These are phyloP conservation scores for Staphylotrichum tortipilum DNA, from an alignment of 495 filamentous ascomycete species.

Conservation along the genomic window DNA sequence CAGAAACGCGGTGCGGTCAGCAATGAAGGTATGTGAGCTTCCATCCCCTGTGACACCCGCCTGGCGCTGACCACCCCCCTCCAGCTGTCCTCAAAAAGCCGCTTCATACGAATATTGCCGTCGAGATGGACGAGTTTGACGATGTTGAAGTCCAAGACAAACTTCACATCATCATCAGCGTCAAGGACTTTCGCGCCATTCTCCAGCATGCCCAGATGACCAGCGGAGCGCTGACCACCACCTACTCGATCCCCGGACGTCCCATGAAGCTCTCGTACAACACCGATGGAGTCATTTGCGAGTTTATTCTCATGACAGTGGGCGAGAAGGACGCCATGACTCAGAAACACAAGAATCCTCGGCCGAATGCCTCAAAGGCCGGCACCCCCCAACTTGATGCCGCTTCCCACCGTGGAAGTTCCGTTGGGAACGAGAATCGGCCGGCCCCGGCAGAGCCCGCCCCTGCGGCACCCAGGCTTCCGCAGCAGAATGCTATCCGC, in stretches of 20 bases:
- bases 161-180: constrained; percentile 77
- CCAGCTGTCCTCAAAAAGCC: constrained; percentile 86
- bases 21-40: constrained; percentile 57
- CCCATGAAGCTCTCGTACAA: constrained; percentile 79
- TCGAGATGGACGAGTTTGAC: constrained; percentile 81
- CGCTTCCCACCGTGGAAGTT: constrained; percentile 29
- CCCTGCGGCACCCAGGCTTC: not conserved
- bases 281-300: constrained; percentile 63
- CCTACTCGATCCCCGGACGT: constrained; percentile 68
- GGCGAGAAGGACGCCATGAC: constrained; percentile 53
- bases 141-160: constrained; percentile 64
- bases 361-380: constrained; percentile 21
- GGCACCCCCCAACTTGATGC: constrained; percentile 29
- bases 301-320: constrained; percentile 91
- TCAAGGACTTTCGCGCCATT: constrained; percentile 92
- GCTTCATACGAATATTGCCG: constrained; percentile 80
- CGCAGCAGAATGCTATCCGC: constrained; percentile 12
- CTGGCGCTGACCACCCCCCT: constrained; percentile 4
- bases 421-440: constrained; percentile 14
- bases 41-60: not conserved
- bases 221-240: constrained; percentile 60
- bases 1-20: constrained; percentile 47
- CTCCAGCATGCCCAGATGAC: constrained; percentile 74
- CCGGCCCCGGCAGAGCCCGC: not conserved
- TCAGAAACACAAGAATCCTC: constrained; percentile 34